Percentiles rank a stretch among this genome's conserved stretches.
Conservation (phyloP, 345 rosid species). For the Litchi chinensis region DNA sequence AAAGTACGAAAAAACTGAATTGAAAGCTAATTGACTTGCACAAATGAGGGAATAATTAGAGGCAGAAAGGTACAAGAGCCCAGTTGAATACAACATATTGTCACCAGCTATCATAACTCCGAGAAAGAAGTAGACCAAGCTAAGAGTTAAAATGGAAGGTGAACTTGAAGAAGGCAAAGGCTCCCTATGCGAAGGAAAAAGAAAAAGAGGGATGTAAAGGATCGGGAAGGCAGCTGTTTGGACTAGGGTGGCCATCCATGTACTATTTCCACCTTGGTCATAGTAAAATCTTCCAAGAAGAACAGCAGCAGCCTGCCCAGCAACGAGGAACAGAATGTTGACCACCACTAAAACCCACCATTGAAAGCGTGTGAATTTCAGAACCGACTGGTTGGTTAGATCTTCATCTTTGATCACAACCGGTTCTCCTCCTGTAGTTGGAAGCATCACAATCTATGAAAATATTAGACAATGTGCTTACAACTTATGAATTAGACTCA, state of each 20-base stretch:
- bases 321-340: conserved; percentile 50
- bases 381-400: conserved; percentile 19
- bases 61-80: conserved; percentile 75
- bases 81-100: conserved; percentile 65
- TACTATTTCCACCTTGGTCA: conserved; percentile 68
- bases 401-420: conserved; percentile 27
- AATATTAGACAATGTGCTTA: not conserved
- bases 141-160: conserved; percentile 37
- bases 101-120: conserved; percentile 68
- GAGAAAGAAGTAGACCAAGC: conserved; percentile 51
- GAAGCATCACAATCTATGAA: conserved; percentile 1
- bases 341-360: conserved; percentile 61
- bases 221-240: conserved; percentile 72
- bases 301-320: conserved; percentile 69
- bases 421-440: conserved; percentile 41
- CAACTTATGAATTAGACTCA: not conserved
- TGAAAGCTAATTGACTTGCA: conserved; percentile 76
- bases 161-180: conserved; percentile 39
- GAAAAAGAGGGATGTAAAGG: conserved; percentile 53
- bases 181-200: conserved; percentile 44
- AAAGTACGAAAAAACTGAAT: conserved; percentile 72
- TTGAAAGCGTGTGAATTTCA: conserved; percentile 48
- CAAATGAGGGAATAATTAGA: conserved; percentile 83
- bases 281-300: conserved; percentile 69
- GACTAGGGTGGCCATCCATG: conserved; percentile 68